phyloP scores from a whole-genome alignment of 176 grass and related monocot genomes.

The Triticum monococcum region DNA sequence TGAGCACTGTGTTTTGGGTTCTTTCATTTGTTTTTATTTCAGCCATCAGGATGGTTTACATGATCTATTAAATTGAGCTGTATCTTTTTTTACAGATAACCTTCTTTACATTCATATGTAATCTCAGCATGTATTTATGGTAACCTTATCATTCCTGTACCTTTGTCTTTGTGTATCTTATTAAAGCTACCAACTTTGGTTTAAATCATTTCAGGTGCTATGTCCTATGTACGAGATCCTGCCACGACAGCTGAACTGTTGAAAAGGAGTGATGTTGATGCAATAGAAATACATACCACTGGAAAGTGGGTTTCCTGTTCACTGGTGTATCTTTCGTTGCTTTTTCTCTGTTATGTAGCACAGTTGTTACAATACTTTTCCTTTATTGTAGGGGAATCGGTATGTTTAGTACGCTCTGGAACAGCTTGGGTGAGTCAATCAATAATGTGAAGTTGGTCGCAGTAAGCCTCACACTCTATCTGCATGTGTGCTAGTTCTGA shows the following conservation, averaged over 20 bases:
- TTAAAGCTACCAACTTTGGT: constrained; percentile 44
- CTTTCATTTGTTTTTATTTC: background rate
- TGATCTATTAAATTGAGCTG: background rate
- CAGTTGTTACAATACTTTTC: constrained; percentile 13
- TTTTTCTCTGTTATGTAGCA: background rate
- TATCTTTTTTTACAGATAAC: background rate
- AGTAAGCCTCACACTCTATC: constrained; percentile 50
- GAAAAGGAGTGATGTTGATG: constrained; percentile 77
- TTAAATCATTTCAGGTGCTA: constrained; percentile 70
- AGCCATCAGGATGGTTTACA: background rate
- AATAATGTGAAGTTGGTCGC: constrained; percentile 67
- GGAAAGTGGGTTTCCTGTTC: constrained; percentile 56
- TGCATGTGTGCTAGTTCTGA: constrained; percentile 7
- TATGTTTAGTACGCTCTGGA: constrained; percentile 80
- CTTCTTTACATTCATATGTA: background rate
- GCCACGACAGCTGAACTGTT: constrained; percentile 64
- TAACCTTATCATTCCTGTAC: constrained; percentile 16
- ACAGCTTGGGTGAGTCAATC: constrained; percentile 59
- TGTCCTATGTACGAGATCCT: constrained; percentile 79
- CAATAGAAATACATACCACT: constrained; percentile 91
- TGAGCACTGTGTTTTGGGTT: constrained; percentile 30
- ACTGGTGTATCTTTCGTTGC: background rate
- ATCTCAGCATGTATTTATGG: background rate
- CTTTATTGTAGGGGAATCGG: constrained; percentile 59
- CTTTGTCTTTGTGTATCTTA: constrained; percentile 29